Evolutionary conservation across 805 yeast genomes (phyloP).

Genomic region (Starmerella floris): DNA sequence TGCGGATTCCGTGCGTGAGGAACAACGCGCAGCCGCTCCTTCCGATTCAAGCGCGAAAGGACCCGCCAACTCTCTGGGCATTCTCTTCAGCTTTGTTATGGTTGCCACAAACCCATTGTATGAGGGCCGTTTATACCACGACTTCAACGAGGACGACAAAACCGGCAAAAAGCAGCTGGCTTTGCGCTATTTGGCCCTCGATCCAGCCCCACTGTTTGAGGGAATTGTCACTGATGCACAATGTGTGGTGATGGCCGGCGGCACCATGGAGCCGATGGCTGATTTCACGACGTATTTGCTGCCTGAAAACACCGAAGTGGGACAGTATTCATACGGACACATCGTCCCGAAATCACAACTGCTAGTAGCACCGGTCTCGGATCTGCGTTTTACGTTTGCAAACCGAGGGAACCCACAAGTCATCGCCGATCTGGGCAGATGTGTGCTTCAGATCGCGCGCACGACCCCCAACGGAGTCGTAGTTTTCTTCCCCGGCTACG

Average conservation of each 20-base stretch:
- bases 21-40: background rate
- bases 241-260: constrained; percentile 78
- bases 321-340: constrained; percentile 64
- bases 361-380: constrained; percentile 41
- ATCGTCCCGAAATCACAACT: constrained; percentile 62
- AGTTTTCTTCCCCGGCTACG: constrained; percentile 73
- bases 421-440: constrained; percentile 39
- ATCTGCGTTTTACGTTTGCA: constrained; percentile 57
- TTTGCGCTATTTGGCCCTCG: constrained; percentile 60
- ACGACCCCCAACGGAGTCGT: constrained; percentile 64
- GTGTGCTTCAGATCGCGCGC: constrained; percentile 33
- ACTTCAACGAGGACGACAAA: constrained; percentile 23
- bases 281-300: constrained; percentile 57
- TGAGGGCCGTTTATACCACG: constrained; percentile 72
- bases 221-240: constrained; percentile 50
- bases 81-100: constrained; percentile 46
- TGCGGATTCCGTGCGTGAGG: background rate
- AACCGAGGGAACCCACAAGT: constrained; percentile 38
- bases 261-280: constrained; percentile 83
- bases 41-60: background rate
- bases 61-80: constrained; percentile 4
- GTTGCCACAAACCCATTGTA: constrained; percentile 57
- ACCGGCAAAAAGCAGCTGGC: constrained; percentile 5
- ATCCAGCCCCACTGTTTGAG: constrained; percentile 59
- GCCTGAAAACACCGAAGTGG: constrained; percentile 37